These are phyloP conservation scores for Aspergillus jensenii DNA, from an alignment of 2,329 filamentous ascomycete genomes.

Conservation along the genomic window DNA sequence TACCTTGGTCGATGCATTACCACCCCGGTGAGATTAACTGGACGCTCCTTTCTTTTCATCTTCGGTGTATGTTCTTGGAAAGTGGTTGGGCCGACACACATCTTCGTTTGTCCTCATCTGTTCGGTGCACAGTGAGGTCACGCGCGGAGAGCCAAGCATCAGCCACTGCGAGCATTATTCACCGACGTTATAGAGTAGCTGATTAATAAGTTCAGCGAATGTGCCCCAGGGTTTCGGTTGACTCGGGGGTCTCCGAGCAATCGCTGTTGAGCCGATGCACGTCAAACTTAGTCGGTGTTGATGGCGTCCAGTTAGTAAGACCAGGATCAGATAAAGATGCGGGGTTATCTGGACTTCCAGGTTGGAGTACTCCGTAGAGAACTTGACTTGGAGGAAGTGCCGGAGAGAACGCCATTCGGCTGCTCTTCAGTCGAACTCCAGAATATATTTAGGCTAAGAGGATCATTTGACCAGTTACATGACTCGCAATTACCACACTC, in stretches of 20 bases:
- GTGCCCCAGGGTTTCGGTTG: background rate
- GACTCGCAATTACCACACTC: background rate
- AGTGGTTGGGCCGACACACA: background rate
- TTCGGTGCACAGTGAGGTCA: background rate
- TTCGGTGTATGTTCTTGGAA: too few relatives aligned
- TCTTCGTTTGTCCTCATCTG: background rate
- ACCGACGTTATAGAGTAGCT: background rate
- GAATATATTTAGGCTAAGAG: background rate
- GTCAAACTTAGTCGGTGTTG: background rate
- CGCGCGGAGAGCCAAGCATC: background rate
- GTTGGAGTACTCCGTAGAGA: background rate
- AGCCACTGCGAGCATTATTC: too few relatives aligned
- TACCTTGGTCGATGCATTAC: too few relatives aligned
- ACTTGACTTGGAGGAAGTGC: background rate
- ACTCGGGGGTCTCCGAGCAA: background rate
- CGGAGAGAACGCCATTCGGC: too few relatives aligned
- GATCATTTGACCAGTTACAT: background rate
- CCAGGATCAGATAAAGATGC: constrained; percentile 3
- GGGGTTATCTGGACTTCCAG: background rate
- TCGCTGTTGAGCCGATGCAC: background rate
- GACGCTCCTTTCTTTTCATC: too few relatives aligned
- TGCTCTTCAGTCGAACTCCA: background rate
- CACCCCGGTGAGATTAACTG: too few relatives aligned
- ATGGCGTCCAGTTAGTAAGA: background rate
- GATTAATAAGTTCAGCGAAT: background rate